phyloP scores from a whole-genome alignment of 2,329 filamentous ascomycete species.

The Cercospora beticola region DNA sequence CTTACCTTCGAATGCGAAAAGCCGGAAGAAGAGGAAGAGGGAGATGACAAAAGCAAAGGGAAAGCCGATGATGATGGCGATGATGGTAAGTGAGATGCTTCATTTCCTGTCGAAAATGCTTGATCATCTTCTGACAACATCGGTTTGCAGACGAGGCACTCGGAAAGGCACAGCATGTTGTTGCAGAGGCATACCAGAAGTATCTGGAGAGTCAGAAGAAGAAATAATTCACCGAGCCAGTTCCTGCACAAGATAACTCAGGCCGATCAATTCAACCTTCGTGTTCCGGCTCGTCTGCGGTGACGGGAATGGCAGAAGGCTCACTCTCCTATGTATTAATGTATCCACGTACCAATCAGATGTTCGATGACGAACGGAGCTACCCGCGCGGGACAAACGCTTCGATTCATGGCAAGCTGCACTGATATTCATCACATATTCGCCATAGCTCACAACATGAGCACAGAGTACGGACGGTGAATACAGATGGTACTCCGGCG shows the following conservation, averaged over 20 bases:
- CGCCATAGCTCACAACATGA: background rate
- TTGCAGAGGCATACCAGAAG: constrained; percentile 8
- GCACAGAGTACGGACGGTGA: background rate
- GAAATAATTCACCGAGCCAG: background rate
- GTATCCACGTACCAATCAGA: background rate
- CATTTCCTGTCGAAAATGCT: background rate
- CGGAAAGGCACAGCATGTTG: background rate
- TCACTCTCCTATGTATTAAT: background rate
- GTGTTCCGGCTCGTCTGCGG: background rate
- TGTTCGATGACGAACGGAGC: background rate
- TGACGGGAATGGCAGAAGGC: background rate
- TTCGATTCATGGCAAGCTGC: background rate
- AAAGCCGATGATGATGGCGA: background rate
- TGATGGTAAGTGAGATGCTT: constrained; percentile 1
- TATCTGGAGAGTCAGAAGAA: constrained; percentile 5
- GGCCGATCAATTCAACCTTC: background rate
- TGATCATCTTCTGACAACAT: background rate
- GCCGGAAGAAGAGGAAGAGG: constrained; percentile 28
- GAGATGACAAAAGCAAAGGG: constrained; percentile 25
- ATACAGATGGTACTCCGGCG: background rate
- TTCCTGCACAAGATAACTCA: background rate
- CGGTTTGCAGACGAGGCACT: background rate
- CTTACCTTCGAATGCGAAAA: constrained; percentile 49
- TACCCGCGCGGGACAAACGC: background rate
- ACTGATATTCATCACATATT: background rate